Evolutionary conservation across 1,284 basidiomycete species (phyloP), one percentile per base, ranked within the genome.

Genomic region (Inonotus obliquus): DNA sequence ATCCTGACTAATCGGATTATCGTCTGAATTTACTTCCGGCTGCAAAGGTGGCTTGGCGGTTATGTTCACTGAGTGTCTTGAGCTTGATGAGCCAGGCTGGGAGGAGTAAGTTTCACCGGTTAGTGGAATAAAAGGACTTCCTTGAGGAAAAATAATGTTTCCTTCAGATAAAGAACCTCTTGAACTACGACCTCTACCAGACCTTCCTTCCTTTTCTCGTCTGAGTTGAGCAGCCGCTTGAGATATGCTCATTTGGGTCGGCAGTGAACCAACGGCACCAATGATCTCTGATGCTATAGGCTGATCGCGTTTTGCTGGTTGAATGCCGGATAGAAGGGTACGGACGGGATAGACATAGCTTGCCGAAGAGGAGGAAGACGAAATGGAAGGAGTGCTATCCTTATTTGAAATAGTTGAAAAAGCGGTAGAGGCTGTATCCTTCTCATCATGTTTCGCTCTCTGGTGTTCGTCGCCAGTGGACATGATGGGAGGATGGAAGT

Each of bases 291-390:
- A 14, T 19, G 21, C 27, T 38, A 61, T 63, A 62, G 66, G 63
- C 57, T 55, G 38, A 35, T 41, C 45, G 19, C 45, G 55, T 29
- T 57, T 52, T 9, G 63, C 69, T 0, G 70, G 66, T 29, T 71
- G 71, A 27, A 74, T 72, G 13, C 71, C 70, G 48, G 62, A 67
- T 21, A 74, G 68, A 17, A 75, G 64, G 11, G 74, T 72, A 23
- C 70, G 69, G 47, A 74, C 68, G 11, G 73, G 74, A 51, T 74
- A 75, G 41, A 75, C 69, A 64, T 69, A 69, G 48, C 54, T 48
- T 7, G 45, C 14, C 10, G 48, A 49, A 49, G 60, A 13, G 65
- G 64, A 47, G 10, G 41, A 21, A 35, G 48, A 10, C 27, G 6
- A 23, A n/a, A 10, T 3, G 19, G 54, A 45, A 6, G 35, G 37